Conservation (phyloP, 78 protist genomes). For the Dictyostelium capitatum region DNA sequence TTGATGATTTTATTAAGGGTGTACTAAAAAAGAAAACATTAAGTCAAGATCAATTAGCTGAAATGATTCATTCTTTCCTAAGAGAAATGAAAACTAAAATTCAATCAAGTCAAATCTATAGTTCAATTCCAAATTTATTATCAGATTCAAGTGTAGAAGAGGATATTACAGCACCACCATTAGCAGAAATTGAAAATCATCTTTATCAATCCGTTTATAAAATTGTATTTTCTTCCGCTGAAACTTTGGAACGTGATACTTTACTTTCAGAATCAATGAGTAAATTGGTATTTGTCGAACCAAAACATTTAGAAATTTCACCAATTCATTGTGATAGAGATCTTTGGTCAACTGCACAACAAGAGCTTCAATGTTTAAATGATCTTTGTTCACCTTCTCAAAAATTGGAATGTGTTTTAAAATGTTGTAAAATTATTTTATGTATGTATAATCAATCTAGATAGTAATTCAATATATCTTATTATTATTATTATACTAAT, state of each 20-base stretch:
- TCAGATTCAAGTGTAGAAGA: constrained; percentile 4
- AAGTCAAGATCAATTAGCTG: constrained; percentile 55
- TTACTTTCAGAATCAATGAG: constrained; percentile 38
- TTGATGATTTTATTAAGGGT: constrained; percentile 49
- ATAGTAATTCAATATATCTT: not conserved
- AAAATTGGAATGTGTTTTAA: constrained; percentile 71
- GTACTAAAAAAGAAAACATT: constrained; percentile 39
- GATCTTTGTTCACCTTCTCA: constrained; percentile 75
- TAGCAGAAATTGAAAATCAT: constrained; percentile 62
- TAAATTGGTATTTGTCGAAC: constrained; percentile 54
- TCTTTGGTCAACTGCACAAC: constrained; percentile 63
- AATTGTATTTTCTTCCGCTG: constrained; percentile 36
- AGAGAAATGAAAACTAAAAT: constrained; percentile 64
- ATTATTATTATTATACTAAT: not conserved
- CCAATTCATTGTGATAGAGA: constrained; percentile 64
- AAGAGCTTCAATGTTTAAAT: constrained; percentile 42
- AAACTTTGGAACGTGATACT: constrained; percentile 48
- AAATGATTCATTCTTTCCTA: constrained; percentile 60
- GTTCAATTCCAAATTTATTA: not conserved
- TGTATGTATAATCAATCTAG: too few relatives aligned
- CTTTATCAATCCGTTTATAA: constrained; percentile 63
- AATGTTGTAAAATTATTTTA: constrained; percentile 56
- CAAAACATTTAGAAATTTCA: constrained; percentile 62
- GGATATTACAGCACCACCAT: constrained; percentile 31
- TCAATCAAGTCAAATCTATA: constrained; percentile 52